Evolutionary conservation across 108 stramenopile genomes (phyloP), one percentile per base, ranked within the genome.

Genomic region (Pseudonitzschia multiseries): DNA sequence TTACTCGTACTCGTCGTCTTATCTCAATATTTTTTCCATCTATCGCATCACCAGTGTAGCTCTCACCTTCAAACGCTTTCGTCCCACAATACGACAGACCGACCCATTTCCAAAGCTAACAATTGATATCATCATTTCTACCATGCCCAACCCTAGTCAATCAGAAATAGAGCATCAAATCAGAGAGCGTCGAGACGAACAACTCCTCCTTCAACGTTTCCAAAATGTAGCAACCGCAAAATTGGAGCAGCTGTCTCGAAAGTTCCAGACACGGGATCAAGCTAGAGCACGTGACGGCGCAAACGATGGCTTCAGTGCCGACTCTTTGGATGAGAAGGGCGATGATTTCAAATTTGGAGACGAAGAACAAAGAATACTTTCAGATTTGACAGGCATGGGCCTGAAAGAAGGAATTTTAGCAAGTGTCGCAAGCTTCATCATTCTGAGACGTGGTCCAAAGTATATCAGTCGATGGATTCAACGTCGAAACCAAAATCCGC

Each of bases 341-440:
- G 57, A 65, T 29, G 22, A 53, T 54, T 52, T 54, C 10, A 17
- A 73, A 43, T 67, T 79, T 60, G 78, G 78, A 20, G 68, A 68
- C 0, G 32, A 73, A 53, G 81, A 82, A 72, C 53, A 67, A 15
- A n/a, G 57, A 68, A 36, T 68, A 40, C 40, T 82, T 46, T 32
- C 33, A 12, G 26, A 62, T 36, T 33, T 82, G 65, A 57, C 69
- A 40, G 72, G 76, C 22, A 73, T 76, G 69, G 81, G 81, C 31
- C 40, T 82, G 66, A 59, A 61, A 51, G 73, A 77, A 66, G 81
- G 81, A 66, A 68, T 73, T 32, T 61, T 68, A 42, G 81, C 77
- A 9, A 72, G 77, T 53, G 14, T 70, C 4, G 26, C 69, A 8
- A 69, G 76, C 28, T 78, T 82, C 60, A 13, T 82, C 4, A 8